A percentile compares a stretch with the other conserved stretches of the same genome.
Evolutionary conservation across 495 filamentous ascomycete genomes (phyloP).

Genomic region (Geoglossum glabrum): DNA sequence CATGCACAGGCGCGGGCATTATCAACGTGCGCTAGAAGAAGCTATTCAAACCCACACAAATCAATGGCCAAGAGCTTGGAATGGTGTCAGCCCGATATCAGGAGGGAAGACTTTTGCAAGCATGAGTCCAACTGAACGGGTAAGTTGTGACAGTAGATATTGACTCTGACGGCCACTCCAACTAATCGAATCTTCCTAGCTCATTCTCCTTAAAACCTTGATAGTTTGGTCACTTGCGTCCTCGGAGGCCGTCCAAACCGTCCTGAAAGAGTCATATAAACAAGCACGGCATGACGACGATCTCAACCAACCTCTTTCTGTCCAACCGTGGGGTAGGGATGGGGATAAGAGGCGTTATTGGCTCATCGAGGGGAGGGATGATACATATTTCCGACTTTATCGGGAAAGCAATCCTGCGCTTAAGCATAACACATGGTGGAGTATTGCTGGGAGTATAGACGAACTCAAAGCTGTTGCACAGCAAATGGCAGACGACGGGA

Average conservation of each 20-base stretch:
- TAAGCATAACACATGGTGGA: constrained; percentile 73
- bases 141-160: constrained; percentile 26
- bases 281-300: constrained; percentile 77
- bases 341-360: constrained; percentile 82
- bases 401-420: constrained; percentile 72
- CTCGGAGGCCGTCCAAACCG: constrained; percentile 60
- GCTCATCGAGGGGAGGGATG: constrained; percentile 83
- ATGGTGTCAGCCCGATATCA: constrained; percentile 62
- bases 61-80: constrained; percentile 83
- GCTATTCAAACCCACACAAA: constrained; percentile 65
- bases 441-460: constrained; percentile 72
- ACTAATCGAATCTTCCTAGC: constrained; percentile 22
- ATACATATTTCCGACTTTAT: constrained; percentile 87
- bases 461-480: constrained; percentile 56
- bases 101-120: constrained; percentile 58
- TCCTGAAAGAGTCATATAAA: constrained; percentile 80
- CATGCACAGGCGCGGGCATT: constrained; percentile 49
- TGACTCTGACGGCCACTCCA: constrained; percentile 7
- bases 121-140: constrained; percentile 61
- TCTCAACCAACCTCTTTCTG: constrained; percentile 75
- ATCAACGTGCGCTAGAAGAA: constrained; percentile 83
- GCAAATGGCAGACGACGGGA: constrained; percentile 59
- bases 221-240: constrained; percentile 79
- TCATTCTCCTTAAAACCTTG: constrained; percentile 53
- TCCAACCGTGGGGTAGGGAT: constrained; percentile 88